Conservation (phyloP, 2,329 filamentous ascomycete species). For the Trichoderma breve region DNA sequence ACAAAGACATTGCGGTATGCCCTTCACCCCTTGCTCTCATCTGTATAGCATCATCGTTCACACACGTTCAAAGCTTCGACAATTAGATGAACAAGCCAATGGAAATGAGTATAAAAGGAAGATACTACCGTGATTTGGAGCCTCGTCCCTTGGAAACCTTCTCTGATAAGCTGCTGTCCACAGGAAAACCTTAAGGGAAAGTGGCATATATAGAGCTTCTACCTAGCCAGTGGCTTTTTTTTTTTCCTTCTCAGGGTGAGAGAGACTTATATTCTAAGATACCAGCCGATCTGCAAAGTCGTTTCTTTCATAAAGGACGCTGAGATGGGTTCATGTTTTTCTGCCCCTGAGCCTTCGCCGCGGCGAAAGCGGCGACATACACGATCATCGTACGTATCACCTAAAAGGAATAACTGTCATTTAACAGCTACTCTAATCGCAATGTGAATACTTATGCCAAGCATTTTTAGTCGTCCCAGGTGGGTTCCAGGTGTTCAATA, state of each 20-base stretch:
- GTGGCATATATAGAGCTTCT: background rate
- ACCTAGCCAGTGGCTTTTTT: background rate
- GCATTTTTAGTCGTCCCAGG: background rate
- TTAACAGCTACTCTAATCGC: background rate
- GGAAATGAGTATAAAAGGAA: background rate
- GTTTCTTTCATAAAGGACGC: background rate
- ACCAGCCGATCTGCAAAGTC: background rate
- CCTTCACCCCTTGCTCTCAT: background rate
- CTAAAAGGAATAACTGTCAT: background rate
- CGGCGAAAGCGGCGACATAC: background rate
- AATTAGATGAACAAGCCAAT: background rate
- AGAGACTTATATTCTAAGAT: background rate
- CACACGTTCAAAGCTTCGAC: background rate
- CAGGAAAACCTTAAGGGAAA: background rate
- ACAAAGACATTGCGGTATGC: background rate
- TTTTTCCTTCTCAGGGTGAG: background rate
- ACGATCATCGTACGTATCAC: background rate
- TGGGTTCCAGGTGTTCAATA: background rate
- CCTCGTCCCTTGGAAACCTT: background rate
- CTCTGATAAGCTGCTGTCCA: background rate
- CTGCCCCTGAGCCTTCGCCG: background rate
- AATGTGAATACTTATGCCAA: background rate
- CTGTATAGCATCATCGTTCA: background rate
- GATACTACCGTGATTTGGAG: background rate
- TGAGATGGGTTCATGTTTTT: slow-evolving; percentile 1